Conservation (phyloP, 169 alveolate species). For the Plasmodium inui region DNA sequence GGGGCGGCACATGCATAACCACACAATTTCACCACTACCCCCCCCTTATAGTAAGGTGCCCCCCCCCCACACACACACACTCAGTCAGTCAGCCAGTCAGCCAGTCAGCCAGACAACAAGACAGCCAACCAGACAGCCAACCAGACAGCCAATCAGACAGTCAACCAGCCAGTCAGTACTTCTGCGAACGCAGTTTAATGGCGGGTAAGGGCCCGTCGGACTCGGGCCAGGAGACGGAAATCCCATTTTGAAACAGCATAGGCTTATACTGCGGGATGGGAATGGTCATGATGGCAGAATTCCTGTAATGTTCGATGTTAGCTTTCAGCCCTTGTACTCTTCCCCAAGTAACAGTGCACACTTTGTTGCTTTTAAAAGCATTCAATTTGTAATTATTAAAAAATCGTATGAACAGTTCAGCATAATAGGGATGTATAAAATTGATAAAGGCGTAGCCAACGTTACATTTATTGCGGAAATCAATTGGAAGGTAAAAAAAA, state of each 20-base stretch:
- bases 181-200: constrained; percentile 73
- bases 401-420: constrained; percentile 72
- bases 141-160: background rate
- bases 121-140: too few relatives aligned
- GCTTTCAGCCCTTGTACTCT: constrained; percentile 80
- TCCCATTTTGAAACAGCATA: constrained; percentile 77
- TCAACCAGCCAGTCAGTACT: background rate
- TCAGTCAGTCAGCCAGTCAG: too few relatives aligned
- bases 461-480: constrained; percentile 87
- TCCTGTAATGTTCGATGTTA: constrained; percentile 77
- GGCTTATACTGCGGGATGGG: constrained; percentile 80
- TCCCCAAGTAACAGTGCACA: constrained; percentile 78
- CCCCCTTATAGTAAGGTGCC: too few relatives aligned
- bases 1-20: too few relatives aligned
- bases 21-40: too few relatives aligned
- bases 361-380: constrained; percentile 78
- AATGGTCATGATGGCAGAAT: constrained; percentile 80
- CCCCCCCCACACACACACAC: background rate
- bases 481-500: constrained; percentile 90
- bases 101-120: too few relatives aligned
- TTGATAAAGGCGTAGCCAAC: constrained; percentile 91
- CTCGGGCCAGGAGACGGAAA: constrained; percentile 78
- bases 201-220: constrained; percentile 79
- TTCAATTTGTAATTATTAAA: constrained; percentile 74
- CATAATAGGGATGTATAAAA: constrained; percentile 79